Conservation (phyloP, 768 basidiomycete genomes). For the Boletus sensibilis region DNA sequence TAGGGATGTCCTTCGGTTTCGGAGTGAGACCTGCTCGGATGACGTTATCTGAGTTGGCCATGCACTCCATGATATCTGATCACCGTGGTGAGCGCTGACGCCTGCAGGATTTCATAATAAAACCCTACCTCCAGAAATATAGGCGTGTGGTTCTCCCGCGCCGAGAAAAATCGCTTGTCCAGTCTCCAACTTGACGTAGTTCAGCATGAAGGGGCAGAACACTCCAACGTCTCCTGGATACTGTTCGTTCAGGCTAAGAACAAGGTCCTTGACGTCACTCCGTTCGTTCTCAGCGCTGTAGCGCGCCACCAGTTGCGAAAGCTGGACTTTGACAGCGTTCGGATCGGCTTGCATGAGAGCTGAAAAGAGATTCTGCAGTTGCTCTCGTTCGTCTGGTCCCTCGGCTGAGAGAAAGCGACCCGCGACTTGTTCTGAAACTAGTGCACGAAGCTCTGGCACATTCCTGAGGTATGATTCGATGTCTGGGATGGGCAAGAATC, state of each 20-base stretch:
- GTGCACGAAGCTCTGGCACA: constrained; percentile 73
- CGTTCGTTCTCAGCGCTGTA: constrained; percentile 52
- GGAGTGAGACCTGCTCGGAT: constrained; percentile 98
- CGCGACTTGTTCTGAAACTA: constrained; percentile 61
- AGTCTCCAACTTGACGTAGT: constrained; percentile 72
- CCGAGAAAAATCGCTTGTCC: constrained; percentile 94
- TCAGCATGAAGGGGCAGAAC: constrained; percentile 88
- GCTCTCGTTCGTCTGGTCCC: constrained; percentile 36
- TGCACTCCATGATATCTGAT: constrained; percentile 95
- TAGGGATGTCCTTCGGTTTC: constrained; percentile 91
- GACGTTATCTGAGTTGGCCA: constrained; percentile 99
- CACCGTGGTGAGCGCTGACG: not conserved
- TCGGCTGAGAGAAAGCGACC: constrained; percentile 49
- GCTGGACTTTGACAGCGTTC: constrained; percentile 48
- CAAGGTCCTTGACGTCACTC: constrained; percentile 56
- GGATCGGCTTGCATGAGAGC: constrained; percentile 81
- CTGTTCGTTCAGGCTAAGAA: constrained; percentile 61
- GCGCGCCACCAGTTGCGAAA: constrained; percentile 57
- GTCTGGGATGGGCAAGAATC: constrained; percentile 78
- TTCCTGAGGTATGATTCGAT: constrained; percentile 65
- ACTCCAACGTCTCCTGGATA: constrained; percentile 93
- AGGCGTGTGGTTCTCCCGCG: constrained; percentile 96
- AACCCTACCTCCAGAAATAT: constrained; percentile 81
- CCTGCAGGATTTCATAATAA: not conserved
- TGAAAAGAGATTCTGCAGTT: constrained; percentile 75